These are phyloP conservation scores for Microsporum audouinii DNA, from an alignment of 2,329 filamentous ascomycete genomes.

Conservation along the genomic window DNA sequence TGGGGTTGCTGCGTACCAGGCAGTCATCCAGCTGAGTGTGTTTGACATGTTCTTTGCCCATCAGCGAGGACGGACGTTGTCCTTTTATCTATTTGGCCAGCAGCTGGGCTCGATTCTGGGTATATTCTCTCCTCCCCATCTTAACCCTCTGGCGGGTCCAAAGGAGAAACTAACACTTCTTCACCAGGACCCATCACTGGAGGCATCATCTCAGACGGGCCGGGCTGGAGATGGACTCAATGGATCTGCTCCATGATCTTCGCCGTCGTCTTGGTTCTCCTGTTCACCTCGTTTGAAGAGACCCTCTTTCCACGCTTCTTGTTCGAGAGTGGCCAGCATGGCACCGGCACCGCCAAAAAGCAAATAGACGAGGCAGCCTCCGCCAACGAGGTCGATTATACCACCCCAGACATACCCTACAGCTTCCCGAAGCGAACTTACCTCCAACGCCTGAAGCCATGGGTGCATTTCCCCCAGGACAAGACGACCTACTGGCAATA, in stretches of 20 bases:
- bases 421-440: neutral
- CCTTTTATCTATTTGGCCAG: neutral
- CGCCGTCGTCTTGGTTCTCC: constrained; percentile 38
- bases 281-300: constrained; percentile 51
- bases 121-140: constrained; percentile 37
- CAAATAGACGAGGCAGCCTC: constrained; percentile 4
- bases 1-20: constrained; percentile 39
- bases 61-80: constrained; percentile 34
- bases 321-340: constrained; percentile 20
- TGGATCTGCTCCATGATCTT: constrained; percentile 46
- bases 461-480: constrained; percentile 4
- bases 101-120: constrained; percentile 13
- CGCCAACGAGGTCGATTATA: constrained; percentile 3
- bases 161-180: no score
- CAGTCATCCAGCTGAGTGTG: constrained; percentile 38
- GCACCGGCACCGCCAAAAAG: neutral
- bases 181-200: constrained; percentile 33
- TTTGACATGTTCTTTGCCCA: constrained; percentile 38
- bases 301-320: constrained; percentile 42
- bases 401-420: neutral
- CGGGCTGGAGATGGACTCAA: constrained; percentile 42
- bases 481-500: constrained; percentile 12
- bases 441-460: neutral
- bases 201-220: constrained; percentile 40
- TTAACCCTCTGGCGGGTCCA: constrained; percentile 33